phyloP scores from a whole-genome alignment of 192 early-diverging fungal species.

The Thamnidium elegans region DNA sequence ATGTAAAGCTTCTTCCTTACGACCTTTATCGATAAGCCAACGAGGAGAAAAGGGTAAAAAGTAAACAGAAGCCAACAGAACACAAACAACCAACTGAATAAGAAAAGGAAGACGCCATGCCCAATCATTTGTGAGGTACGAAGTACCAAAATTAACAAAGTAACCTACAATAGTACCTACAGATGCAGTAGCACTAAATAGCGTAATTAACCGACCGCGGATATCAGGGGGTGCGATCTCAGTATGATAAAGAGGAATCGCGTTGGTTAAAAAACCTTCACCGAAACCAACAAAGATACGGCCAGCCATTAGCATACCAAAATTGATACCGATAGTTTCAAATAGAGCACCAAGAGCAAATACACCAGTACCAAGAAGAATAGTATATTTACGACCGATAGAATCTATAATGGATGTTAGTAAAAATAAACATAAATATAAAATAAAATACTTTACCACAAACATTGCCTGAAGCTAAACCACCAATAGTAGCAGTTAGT shows the following conservation, averaged over 20 bases:
- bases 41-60: conserved; percentile 85
- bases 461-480: conserved; percentile 22
- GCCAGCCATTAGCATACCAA: conserved; percentile 35
- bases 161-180: conserved; percentile 72
- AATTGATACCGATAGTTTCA: conserved; percentile 58
- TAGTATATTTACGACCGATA: conserved; percentile 65
- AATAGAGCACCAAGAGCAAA: conserved; percentile 76
- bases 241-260: conserved; percentile 36
- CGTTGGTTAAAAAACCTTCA: conserved; percentile 35
- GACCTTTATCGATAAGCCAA: conserved; percentile 73
- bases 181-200: conserved; percentile 86
- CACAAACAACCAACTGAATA: conserved; percentile 74
- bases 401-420: background rate
- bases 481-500: conserved; percentile 32
- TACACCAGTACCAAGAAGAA: conserved; percentile 60
- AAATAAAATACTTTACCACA: conserved; percentile 22
- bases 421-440: background rate
- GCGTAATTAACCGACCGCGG: conserved; percentile 79
- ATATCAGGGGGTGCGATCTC: conserved; percentile 77
- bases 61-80: conserved; percentile 57
- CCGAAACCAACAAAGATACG: conserved; percentile 36
- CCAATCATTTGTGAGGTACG: conserved; percentile 37
- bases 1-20: conserved; percentile 64
- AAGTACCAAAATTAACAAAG: conserved; percentile 44
- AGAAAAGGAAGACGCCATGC: conserved; percentile 81